A percentile compares a stretch with the other conserved stretches of the same genome.
Conservation (phyloP, 441 rosid genomes). For the Theobroma grandiflorum region DNA sequence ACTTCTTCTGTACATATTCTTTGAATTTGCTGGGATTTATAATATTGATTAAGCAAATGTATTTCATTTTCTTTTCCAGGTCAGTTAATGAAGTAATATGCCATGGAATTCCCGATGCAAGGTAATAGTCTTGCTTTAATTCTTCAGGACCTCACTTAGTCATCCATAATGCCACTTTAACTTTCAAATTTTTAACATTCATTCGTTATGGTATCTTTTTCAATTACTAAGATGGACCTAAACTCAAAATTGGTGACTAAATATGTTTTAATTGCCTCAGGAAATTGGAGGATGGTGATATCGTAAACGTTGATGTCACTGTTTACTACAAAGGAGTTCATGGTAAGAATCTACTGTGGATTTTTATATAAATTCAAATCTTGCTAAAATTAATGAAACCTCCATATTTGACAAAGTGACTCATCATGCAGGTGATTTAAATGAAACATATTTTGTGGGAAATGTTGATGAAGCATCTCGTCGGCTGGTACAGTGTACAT, state of each 20-base stretch:
- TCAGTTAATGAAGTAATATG: conserved; percentile 98
- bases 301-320: conserved; percentile 85
- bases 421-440: conserved; percentile 78
- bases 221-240: neutral
- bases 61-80: conserved; percentile 53
- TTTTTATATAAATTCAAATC: neutral
- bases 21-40: conserved; percentile 20
- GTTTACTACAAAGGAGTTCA: conserved; percentile 92
- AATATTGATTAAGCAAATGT: conserved; percentile 21
- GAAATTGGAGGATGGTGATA: conserved; percentile 93
- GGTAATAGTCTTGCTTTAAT: conserved; percentile 47
- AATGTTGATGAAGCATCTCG: conserved; percentile 89
- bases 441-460: conserved; percentile 95
- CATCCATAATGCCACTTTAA: neutral
- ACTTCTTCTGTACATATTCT: conserved; percentile 43
- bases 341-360: conserved; percentile 56
- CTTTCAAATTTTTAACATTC: neutral
- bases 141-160: neutral
- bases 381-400: neutral
- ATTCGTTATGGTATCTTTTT: neutral
- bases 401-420: conserved; percentile 19
- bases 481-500: conserved; percentile 81
- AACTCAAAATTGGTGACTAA: neutral
- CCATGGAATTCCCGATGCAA: conserved; percentile 98
- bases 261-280: conserved; percentile 47